Percentiles rank a stretch among this genome's conserved stretches.
Evolutionary conservation across 2,329 filamentous ascomycete species (phyloP).

Genomic region (Albophoma yamanashiensis): DNA sequence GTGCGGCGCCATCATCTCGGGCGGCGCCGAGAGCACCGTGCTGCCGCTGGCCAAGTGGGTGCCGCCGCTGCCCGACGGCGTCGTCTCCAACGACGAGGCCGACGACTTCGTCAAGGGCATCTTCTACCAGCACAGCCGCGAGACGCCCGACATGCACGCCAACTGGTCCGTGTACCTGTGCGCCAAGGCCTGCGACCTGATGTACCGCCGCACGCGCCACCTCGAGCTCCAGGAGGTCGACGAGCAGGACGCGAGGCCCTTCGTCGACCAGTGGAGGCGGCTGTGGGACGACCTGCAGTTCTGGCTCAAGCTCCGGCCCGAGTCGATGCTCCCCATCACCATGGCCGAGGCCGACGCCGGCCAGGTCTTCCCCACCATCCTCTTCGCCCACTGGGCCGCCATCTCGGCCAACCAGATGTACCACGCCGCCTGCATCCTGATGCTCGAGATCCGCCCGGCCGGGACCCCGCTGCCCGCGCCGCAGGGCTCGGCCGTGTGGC

Average conservation of each 20-base stretch:
- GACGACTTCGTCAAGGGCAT: neutral
- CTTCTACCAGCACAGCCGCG: neutral
- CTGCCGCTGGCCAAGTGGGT: neutral
- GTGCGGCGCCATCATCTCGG: neutral
- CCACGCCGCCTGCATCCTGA: neutral
- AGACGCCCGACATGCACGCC: neutral
- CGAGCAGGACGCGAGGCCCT: neutral
- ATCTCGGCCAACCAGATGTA: neutral
- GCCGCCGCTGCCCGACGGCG: neutral
- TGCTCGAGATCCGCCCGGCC: constrained; percentile 24
- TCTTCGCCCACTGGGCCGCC: neutral
- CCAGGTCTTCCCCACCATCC: neutral
- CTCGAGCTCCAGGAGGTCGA: neutral
- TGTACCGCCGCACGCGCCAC: neutral
- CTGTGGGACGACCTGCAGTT: neutral
- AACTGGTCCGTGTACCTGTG: neutral
- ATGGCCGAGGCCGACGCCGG: neutral
- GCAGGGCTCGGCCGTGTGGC: neutral
- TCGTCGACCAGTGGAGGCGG: neutral
- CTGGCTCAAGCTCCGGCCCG: neutral
- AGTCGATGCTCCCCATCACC: neutral
- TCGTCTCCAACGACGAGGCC: neutral
- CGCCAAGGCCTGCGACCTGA: neutral
- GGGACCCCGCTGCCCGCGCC: constrained; percentile 13
- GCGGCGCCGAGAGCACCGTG: neutral